These are phyloP conservation scores for Somion occarium DNA, from an alignment of 1,284 basidiomycete species.

Conservation along the genomic window DNA sequence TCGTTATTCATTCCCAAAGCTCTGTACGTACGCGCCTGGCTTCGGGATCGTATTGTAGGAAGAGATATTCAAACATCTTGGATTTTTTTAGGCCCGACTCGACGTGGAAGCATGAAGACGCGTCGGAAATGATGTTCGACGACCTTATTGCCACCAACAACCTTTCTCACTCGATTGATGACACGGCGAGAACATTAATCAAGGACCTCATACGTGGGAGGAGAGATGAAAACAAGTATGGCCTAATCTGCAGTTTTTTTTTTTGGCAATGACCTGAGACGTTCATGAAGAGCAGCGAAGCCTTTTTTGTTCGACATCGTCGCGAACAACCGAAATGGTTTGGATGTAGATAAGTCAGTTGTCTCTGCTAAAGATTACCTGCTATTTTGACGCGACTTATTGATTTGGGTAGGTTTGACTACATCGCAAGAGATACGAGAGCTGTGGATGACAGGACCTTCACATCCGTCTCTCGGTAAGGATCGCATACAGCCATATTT, in stretches of 20 bases:
- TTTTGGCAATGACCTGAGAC: too few relatives aligned
- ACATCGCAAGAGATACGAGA: conserved; percentile 68
- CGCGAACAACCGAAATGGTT: conserved; percentile 69
- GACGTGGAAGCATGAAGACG: conserved; percentile 65
- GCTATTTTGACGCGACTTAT: not conserved
- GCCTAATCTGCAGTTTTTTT: too few relatives aligned
- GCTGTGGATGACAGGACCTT: conserved; percentile 62
- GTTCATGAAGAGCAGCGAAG: conserved; percentile 28
- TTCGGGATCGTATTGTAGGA: too few relatives aligned
- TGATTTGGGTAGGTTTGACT: conserved; percentile 55
- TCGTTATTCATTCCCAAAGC: conserved; percentile 55
- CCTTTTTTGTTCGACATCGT: conserved; percentile 69
- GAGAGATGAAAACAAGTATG: not conserved
- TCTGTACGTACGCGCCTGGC: conserved; percentile 39
- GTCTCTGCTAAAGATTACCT: not conserved
- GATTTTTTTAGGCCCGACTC: conserved; percentile 36
- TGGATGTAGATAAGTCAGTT: conserved; percentile 77
- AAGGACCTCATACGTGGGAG: conserved; percentile 68
- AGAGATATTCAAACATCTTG: too few relatives aligned
- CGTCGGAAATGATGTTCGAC: conserved; percentile 71
- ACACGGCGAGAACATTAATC: conserved; percentile 50
- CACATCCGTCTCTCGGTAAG: conserved; percentile 47
- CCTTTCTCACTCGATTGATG: conserved; percentile 31
- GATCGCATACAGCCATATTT: not conserved
- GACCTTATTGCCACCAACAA: conserved; percentile 49